Evolutionary conservation across 352 stramenopile species (phyloP).

Genomic region (Pythium aristosporum): DNA sequence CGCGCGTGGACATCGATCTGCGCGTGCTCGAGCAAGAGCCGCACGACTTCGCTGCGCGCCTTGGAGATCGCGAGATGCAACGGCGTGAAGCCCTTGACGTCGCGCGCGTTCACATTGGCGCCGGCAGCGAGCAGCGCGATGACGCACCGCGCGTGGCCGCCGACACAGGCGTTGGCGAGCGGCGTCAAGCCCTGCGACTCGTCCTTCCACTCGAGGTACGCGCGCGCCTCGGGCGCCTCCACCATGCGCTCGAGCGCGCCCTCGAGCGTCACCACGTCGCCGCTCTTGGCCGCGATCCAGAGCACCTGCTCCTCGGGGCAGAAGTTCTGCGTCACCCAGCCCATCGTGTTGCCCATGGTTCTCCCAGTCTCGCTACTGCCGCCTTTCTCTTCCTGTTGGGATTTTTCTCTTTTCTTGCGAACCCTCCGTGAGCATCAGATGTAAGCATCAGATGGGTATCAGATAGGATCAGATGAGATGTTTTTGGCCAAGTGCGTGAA

Average conservation of each 20-base stretch:
- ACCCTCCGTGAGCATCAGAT: slow-evolving; percentile 6
- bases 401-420: not conserved
- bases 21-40: slow-evolving; percentile 52
- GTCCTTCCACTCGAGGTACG: slow-evolving; percentile 74
- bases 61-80: slow-evolving; percentile 61
- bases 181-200: slow-evolving; percentile 62
- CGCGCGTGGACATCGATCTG: slow-evolving; percentile 53
- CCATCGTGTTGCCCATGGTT: slow-evolving; percentile 71
- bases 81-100: slow-evolving; percentile 61
- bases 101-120: slow-evolving; percentile 56
- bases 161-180: slow-evolving; percentile 54
- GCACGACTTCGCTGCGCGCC: slow-evolving; percentile 71
- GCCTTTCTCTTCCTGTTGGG: not conserved
- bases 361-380: not conserved
- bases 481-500: not conserved
- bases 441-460: not conserved
- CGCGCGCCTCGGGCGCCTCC: slow-evolving; percentile 38
- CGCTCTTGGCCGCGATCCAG: slow-evolving; percentile 75
- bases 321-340: slow-evolving; percentile 70
- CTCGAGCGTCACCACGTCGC: slow-evolving; percentile 52
- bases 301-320: slow-evolving; percentile 73
- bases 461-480: not conserved
- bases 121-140: slow-evolving; percentile 50
- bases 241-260: slow-evolving; percentile 50
- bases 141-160: slow-evolving; percentile 66